phyloP scores from a whole-genome alignment of 352 stramenopile genomes.

The Pseudoperonospora humuli region DNA sequence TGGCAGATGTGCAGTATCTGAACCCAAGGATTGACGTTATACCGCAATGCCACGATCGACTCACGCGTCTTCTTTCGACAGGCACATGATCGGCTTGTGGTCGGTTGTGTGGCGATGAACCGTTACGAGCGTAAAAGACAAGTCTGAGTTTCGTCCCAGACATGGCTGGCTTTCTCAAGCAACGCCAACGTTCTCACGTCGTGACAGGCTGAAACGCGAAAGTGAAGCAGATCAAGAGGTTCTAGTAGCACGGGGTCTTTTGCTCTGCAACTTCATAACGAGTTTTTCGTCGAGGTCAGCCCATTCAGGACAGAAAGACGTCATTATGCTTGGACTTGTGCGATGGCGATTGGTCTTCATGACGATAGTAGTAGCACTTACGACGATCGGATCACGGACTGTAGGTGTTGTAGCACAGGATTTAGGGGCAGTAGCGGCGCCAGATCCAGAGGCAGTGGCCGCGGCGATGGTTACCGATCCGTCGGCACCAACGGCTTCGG shows the following conservation, averaged over 20 bases:
- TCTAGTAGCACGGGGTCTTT: too few relatives aligned
- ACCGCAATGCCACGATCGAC: constrained; percentile 11
- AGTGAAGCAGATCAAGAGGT: too few relatives aligned
- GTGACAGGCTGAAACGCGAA: background rate
- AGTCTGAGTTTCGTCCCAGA: constrained; percentile 18
- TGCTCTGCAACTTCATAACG: background rate
- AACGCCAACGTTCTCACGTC: background rate
- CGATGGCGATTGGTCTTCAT: constrained; percentile 9
- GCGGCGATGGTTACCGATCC: background rate
- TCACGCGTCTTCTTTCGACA: constrained; percentile 1
- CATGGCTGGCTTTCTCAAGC: constrained; percentile 20
- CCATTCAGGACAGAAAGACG: background rate
- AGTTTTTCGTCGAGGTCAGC: background rate
- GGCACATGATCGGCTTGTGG: constrained; percentile 7
- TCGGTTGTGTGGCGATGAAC: constrained; percentile 22
- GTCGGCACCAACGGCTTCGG: background rate
- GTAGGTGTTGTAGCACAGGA: constrained; percentile 15
- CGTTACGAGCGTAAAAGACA: constrained; percentile 15
- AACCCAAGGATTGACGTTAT: constrained; percentile 2
- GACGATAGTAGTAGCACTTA: constrained; percentile 4
- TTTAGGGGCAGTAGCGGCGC: background rate
- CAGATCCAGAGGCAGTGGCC: constrained; percentile 3
- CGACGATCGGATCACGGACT: constrained; percentile 2
- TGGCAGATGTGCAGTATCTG: constrained; percentile 3
- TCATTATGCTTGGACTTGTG: constrained; percentile 13